Percentiles rank a stretch among this genome's conserved stretches.
phyloP scores from a whole-genome alignment of 1,139 yeast species.

The Suhomyces ambrosiae region DNA sequence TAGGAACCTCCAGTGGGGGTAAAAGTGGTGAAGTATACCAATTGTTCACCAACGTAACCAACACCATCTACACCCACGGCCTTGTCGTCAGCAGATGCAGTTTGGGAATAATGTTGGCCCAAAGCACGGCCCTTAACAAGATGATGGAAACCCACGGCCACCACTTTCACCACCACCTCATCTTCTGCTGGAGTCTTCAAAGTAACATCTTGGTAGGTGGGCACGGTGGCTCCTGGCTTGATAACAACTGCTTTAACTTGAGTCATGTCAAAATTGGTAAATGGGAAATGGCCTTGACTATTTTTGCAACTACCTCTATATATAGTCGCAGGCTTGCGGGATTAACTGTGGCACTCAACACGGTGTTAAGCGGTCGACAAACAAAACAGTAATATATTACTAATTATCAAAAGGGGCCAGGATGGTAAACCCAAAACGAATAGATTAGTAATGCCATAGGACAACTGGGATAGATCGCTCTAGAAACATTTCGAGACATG shows the following conservation, averaged over 20 bases:
- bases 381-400: no score
- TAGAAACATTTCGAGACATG: no score
- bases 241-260: constrained; percentile 5
- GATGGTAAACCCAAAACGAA: no score
- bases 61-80: constrained; percentile 20
- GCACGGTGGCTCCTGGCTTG: constrained; percentile 6
- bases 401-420: no score
- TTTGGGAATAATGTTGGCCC: constrained; percentile 20
- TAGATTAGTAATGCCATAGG: no score
- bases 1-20: constrained; percentile 15
- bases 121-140: constrained; percentile 21
- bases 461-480: no score
- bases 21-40: constrained; percentile 17
- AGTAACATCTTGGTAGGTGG: constrained; percentile 9
- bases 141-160: constrained; percentile 22
- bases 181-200: constrained; percentile 13
- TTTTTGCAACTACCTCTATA: no score
- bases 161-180: constrained; percentile 19
- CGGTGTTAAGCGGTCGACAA: no score
- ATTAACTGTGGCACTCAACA: no score
- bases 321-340: no score
- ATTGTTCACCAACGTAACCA: constrained; percentile 15
- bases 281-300: no score
- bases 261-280: no score
- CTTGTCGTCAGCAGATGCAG: constrained; percentile 5